Conservation (phyloP, 1,284 basidiomycete genomes). For the Apiotrichum gracile region DNA sequence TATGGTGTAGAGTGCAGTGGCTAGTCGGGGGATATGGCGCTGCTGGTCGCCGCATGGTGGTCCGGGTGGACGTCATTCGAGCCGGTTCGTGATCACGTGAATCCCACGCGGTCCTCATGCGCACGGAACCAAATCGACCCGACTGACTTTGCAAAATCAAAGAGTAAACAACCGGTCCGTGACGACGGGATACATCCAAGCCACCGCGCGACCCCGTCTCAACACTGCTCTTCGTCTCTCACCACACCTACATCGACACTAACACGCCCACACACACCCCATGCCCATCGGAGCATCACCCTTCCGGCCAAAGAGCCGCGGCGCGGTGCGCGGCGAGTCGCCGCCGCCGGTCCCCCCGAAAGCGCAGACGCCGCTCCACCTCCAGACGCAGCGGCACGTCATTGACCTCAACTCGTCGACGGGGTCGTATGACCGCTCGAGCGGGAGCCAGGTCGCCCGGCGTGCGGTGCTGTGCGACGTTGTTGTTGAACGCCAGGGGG, state of each 20-base stretch:
- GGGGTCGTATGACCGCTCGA: slow-evolving; percentile 29
- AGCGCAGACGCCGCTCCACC: slow-evolving; percentile 7
- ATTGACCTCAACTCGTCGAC: slow-evolving; percentile 43
- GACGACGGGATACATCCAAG: no score
- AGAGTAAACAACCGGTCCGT: no score
- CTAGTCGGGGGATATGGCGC: neutral
- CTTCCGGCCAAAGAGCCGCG: slow-evolving; percentile 13
- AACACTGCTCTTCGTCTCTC: no score
- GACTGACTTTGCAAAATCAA: slow-evolving; percentile 12
- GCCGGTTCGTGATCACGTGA: no score
- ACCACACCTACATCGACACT: neutral
- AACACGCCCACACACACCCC: neutral
- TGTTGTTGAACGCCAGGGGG: slow-evolving; percentile 34
- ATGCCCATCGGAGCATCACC: slow-evolving; percentile 18
- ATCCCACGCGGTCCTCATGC: no score
- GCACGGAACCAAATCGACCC: neutral
- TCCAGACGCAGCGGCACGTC: slow-evolving; percentile 14
- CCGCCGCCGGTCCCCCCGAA: slow-evolving; percentile 12
- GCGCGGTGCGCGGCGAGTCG: slow-evolving; percentile 3
- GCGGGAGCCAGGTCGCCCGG: slow-evolving; percentile 25
- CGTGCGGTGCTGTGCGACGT: slow-evolving; percentile 44
- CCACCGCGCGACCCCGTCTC: neutral
- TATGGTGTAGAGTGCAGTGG: neutral
- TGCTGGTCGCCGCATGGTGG: no score
- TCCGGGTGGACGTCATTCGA: no score